Conservation (phyloP, 2,329 filamentous ascomycete genomes). For the Dactylellina cionopaga region DNA sequence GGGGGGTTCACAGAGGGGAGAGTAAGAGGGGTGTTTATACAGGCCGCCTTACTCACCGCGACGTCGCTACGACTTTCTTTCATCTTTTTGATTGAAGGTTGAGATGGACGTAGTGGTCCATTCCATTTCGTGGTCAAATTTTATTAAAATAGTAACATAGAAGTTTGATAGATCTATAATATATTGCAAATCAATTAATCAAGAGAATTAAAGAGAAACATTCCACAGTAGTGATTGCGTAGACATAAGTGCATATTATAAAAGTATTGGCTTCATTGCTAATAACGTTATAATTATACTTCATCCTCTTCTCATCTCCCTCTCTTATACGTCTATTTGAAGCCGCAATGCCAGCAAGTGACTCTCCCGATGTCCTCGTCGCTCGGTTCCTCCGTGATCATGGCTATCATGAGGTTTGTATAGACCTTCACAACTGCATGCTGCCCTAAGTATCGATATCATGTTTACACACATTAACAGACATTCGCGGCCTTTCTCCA, state of each 20-base stretch:
- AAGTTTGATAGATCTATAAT: too few relatives aligned
- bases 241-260: not conserved
- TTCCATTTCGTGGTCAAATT: constrained; percentile 66
- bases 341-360: constrained; percentile 55
- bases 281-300: too few relatives aligned
- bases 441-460: not conserved
- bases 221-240: not conserved
- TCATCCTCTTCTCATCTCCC: too few relatives aligned
- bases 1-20: constrained; percentile 24
- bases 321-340: too few relatives aligned
- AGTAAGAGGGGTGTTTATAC: constrained; percentile 59
- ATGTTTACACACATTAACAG: constrained; percentile 41
- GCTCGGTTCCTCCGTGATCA: constrained; percentile 62
- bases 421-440: not conserved
- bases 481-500: constrained; percentile 55
- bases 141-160: not conserved
- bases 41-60: constrained; percentile 72
- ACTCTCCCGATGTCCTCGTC: constrained; percentile 61
- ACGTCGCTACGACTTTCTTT: constrained; percentile 61
- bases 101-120: constrained; percentile 75
- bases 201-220: not conserved
- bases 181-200: not conserved
- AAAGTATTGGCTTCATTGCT: not conserved
- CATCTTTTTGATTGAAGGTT: constrained; percentile 41
- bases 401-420: constrained; percentile 61